Percentiles rank a stretch among this genome's conserved stretches.
Conservation (phyloP, 371 early-diverging fungal species). For the Smittium culicis region DNA sequence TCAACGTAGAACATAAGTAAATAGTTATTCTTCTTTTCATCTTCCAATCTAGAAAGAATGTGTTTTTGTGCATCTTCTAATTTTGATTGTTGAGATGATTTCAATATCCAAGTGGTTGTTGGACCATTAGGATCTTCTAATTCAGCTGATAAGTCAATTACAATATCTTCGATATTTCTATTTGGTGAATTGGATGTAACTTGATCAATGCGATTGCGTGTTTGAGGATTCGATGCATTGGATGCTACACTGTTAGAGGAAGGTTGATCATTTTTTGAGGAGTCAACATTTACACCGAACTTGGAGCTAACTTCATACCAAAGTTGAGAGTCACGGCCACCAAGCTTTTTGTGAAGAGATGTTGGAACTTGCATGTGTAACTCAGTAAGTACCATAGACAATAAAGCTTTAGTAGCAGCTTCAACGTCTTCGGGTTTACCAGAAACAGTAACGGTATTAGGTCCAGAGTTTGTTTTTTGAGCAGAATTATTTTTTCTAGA, state of each 20-base stretch:
- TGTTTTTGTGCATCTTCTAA: conserved; percentile 18
- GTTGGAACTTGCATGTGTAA: conserved; percentile 29
- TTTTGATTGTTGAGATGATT: conserved; percentile 30
- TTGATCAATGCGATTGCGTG: conserved; percentile 8
- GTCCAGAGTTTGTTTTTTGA: conserved; percentile 16
- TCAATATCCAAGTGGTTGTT: conserved; percentile 29
- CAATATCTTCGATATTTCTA: conserved; percentile 17
- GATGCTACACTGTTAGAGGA: too few species aligned
- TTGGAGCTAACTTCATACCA: conserved; percentile 36
- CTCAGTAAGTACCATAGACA: conserved; percentile 24
- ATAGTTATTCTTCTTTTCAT: conserved; percentile 9
- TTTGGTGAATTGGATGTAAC: conserved; percentile 32
- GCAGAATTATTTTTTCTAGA: conserved; percentile 11
- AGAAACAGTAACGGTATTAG: conserved; percentile 34
- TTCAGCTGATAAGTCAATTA: not conserved
- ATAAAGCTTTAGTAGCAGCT: conserved; percentile 34
- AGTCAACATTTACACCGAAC: conserved; percentile 37
- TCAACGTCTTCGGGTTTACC: conserved; percentile 46
- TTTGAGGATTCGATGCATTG: conserved; percentile 12
- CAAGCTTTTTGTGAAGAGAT: conserved; percentile 33
- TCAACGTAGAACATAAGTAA: not conserved
- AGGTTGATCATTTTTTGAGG: conserved; percentile 16
- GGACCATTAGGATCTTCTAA: conserved; percentile 26
- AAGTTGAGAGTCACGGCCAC: conserved; percentile 31
- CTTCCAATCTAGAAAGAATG: conserved; percentile 4